A percentile compares a stretch with the other conserved stretches of the same genome.
Evolutionary conservation across 352 stramenopile genomes (phyloP).

Genomic region (Thalassiosira exigua): DNA sequence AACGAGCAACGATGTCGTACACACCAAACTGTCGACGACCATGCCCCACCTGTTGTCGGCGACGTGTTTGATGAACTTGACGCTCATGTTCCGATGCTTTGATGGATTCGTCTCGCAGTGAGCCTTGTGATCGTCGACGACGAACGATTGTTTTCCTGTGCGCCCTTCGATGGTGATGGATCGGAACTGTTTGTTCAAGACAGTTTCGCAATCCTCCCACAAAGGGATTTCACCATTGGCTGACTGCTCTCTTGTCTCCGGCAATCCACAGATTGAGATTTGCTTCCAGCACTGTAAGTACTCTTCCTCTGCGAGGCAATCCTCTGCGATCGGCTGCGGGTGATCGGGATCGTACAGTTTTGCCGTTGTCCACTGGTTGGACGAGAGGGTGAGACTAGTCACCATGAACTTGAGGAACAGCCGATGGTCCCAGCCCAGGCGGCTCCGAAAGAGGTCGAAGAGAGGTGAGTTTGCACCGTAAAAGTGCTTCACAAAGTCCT

Average conservation of each 20-base stretch:
- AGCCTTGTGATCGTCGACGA: background rate
- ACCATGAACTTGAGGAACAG: constrained; percentile 5
- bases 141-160: background rate
- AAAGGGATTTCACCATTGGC: background rate
- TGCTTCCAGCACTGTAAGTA: background rate
- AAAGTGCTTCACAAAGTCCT: constrained; percentile 4
- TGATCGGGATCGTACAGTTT: background rate
- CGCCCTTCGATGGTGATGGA: background rate
- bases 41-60: constrained; percentile 7
- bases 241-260: background rate
- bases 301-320: constrained; percentile 5
- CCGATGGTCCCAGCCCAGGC: constrained; percentile 2
- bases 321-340: background rate
- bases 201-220: background rate
- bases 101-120: background rate
- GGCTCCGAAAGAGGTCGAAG: background rate
- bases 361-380: background rate
- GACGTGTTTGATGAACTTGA: background rate
- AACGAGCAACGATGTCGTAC: background rate
- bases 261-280: background rate
- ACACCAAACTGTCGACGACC: background rate
- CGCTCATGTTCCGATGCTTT: background rate
- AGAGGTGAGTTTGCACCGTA: background rate
- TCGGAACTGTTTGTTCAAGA: background rate
- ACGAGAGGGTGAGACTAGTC: background rate